phyloP scores from a whole-genome alignment of 805 yeast species.

The Schwanniomyces occidentalis region DNA sequence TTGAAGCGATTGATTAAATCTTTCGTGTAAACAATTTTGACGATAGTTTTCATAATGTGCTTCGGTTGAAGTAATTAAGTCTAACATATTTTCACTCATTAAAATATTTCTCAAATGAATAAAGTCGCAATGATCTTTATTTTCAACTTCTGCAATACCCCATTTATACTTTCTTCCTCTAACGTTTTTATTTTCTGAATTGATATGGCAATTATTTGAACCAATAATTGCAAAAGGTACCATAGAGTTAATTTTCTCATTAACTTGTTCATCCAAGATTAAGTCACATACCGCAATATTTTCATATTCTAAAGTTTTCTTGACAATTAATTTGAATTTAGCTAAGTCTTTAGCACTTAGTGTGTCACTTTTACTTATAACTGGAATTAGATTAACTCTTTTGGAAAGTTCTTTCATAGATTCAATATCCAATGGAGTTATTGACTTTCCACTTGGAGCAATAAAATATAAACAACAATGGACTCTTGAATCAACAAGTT shows the following conservation, averaged over 20 bases:
- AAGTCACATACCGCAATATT: constrained; percentile 33
- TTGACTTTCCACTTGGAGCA: constrained; percentile 61
- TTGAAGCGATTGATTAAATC: constrained; percentile 27
- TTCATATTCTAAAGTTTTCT: constrained; percentile 20
- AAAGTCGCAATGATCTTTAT: constrained; percentile 77
- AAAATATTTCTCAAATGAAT: constrained; percentile 60
- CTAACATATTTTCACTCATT: constrained; percentile 71
- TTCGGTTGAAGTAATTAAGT: constrained; percentile 75
- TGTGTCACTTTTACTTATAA: constrained; percentile 39
- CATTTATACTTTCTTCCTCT: constrained; percentile 79
- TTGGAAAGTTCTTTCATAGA: constrained; percentile 35
- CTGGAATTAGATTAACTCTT: constrained; percentile 40
- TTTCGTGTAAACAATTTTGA: constrained; percentile 50
- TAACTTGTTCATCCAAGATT: constrained; percentile 29
- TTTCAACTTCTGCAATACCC: constrained; percentile 87
- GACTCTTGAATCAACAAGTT: constrained; percentile 60
- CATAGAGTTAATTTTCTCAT: constrained; percentile 32
- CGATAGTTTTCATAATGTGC: constrained; percentile 75
- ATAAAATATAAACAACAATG: constrained; percentile 87
- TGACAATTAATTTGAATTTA: constrained; percentile 25
- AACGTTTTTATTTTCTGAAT: constrained; percentile 42
- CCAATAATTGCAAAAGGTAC: constrained; percentile 77
- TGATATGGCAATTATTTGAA: constrained; percentile 45
- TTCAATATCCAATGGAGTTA: constrained; percentile 34
- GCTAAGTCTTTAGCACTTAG: constrained; percentile 26